Base-by-base conservation (phyloP, 441 rosid species). In the Mallotus repandus region DNA sequence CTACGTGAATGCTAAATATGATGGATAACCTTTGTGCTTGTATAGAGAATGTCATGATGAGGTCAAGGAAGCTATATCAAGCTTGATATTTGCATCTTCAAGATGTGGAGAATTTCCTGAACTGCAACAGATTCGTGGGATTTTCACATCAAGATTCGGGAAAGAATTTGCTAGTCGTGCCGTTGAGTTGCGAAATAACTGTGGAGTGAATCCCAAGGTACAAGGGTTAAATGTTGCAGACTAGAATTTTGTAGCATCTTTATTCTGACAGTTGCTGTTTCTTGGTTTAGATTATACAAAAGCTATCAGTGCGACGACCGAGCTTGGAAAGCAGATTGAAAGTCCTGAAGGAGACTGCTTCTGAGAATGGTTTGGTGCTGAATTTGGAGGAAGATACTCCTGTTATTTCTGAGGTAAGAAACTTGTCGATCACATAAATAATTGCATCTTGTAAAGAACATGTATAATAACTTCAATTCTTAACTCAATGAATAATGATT, bases 81-180 rank as follows among this genome's bases (percentile, higher is more conserved):
- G 85, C 76, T 79, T 87, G 86, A 85, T 87, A 68, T 90, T 79
- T 72, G 88, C 89, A 53, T 81, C 95, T 61, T 84, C 92, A 32
- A 84, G 95, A 57, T 83, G 86, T n/a, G 84, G 89, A 13, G 89
- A 88, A 14, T 87, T 87, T 62, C 92, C 95, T 1, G 95, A 90
- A 76, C 81, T 90, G 63, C 83, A 70, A 59, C 77, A 80, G 49
- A 76, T 87, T 49, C 88, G 88, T 16, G 71, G 70, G 25, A 74
- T 80, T 61, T 76, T 86, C 7, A 48, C 61, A 0, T 71, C 83
- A 9, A 79, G 67, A 56, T 87, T 76, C 19, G 90, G 89, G 71
- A 71, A 71, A 50, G 87, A 86, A 32, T 77, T 87, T n/a, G 80
- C 73, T 60, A 73, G 80, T 78, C 75, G 71, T 57, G 85, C 85